Base-by-base conservation (phyloP, 345 rosid species). In the Pugionium cornutum region DNA sequence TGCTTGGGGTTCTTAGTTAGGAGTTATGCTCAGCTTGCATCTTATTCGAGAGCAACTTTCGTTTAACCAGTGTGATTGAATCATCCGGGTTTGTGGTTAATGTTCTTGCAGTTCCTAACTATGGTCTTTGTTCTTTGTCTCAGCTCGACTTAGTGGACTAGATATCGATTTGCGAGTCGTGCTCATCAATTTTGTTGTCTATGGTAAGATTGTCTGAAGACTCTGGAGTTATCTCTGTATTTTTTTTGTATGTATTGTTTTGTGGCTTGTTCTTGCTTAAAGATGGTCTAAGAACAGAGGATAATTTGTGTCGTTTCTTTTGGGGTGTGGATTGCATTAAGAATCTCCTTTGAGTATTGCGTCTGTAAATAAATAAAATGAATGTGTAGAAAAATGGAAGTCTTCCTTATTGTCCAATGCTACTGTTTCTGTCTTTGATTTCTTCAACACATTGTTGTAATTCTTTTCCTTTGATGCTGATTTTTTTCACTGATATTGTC, bases 181-280 rank as follows among this genome's bases (percentile, higher is more conserved):
- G 51, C 3, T 32, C 9, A 68, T 39, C 47, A 30, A 18, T 11
- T 65, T 46, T 37, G 47, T 7, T 57, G 27, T 50, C 18, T 7
- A 51, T 69, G 73, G 60, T 58, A 56, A 57, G 70, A 33, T 40
- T 51, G 40, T 42, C 48, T 27, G 39, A 7, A 41, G 62, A 42
- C 27, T 66, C 36, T 51, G 37, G 59, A 50, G 7, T 46, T 32
- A 5, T 33, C 27, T 5, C 26, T 18, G 8, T 34, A n/a, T 53
- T 34, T 26, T 11, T 10, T 6, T 8, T 40, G 27, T 36, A 32
- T 4, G 18, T 4, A 2, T 11, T 4, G 33, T 32, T 8, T 4
- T 37, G n/a, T 58, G 29, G 63, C 8, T 35, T 33, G 52, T 65
- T 52, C 7, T 6, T 66, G n/a, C 33, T 18, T 26, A 29, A 4